Evolutionary conservation across 1,139 yeast species (phyloP).

Genomic region (Geotrichum citri-aurantii): DNA sequence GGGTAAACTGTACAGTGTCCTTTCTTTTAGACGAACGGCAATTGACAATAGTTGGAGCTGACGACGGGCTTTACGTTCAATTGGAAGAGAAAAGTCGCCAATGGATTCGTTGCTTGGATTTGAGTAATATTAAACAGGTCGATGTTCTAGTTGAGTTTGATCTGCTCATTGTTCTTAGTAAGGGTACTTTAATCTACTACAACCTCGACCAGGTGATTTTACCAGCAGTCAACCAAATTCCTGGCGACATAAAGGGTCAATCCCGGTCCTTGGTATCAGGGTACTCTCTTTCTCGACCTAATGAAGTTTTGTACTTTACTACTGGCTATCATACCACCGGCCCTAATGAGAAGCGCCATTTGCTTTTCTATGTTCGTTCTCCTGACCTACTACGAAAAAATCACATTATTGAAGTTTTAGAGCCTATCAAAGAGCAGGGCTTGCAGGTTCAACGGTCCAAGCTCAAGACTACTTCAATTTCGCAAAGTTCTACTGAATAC

Average conservation of each 20-base stretch:
- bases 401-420: slow-evolving; percentile 35
- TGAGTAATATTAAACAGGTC: slow-evolving; percentile 54
- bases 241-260: slow-evolving; percentile 6
- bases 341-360: slow-evolving; percentile 35
- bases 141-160: slow-evolving; percentile 55
- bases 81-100: slow-evolving; percentile 25
- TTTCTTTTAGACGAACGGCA: slow-evolving; percentile 37
- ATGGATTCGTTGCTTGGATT: slow-evolving; percentile 59
- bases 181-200: slow-evolving; percentile 55
- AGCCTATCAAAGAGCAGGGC: slow-evolving; percentile 46
- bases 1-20: slow-evolving; percentile 33
- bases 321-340: slow-evolving; percentile 17
- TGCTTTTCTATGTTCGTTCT: slow-evolving; percentile 43
- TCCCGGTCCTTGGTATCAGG: slow-evolving; percentile 15
- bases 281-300: slow-evolving; percentile 15
- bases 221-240: slow-evolving; percentile 12
- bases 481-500: slow-evolving; percentile 32
- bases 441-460: slow-evolving; percentile 33
- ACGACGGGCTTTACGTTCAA: slow-evolving; percentile 43
- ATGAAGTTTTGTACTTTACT: slow-evolving; percentile 15
- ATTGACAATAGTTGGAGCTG: slow-evolving; percentile 42
- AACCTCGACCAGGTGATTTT: slow-evolving; percentile 42
- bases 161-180: slow-evolving; percentile 54
- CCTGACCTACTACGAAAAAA: slow-evolving; percentile 27
- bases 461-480: slow-evolving; percentile 17